Evolutionary conservation across 192 early-diverging fungal species (phyloP), one percentile per base, ranked within the genome.

Genomic region (Thoreauomyces humboldtii): DNA sequence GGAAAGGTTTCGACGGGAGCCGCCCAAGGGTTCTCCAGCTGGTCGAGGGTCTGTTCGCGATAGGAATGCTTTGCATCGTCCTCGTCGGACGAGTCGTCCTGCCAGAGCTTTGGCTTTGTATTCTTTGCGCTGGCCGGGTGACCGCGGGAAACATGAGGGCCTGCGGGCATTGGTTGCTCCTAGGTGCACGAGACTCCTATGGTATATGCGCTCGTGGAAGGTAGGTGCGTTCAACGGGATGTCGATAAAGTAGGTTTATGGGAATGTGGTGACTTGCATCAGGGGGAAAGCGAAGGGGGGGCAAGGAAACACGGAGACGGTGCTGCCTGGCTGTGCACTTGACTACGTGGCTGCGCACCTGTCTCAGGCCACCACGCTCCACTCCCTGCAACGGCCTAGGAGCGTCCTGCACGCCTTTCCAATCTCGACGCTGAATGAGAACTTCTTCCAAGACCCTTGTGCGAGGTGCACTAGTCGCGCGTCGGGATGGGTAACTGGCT

Each of bases 391-490:
- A 25, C 33, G 21, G 24, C 52, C 63, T 14, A 65, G 34, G 11
- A 65, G 3, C 21, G 63, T 57, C 12, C 53, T 22, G 34, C 63
- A 65, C 15, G 33, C 14, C 53, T 65, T 65, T 9, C 50, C 52
- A 25, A 48, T 15, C 19, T 65, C 63, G 12, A 57, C 50, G 17
- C 38, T 24, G 19, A 58, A 14, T 21, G 50, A 56, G 31, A 58
- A 59, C 14, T 55, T 35, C 35, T 65, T 65, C 63, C 63, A 65
- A 7, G 34, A 25, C 14, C 63, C 63, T 21, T 29, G 25, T 24
- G 63, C 63, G 17, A 59, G 25, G 31, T 65, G 63, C 36, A 65
- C 53, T 7, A 65, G 41, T 43, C 63, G 63, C 12, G 63, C 63
- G 32, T 65, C 63, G 11, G 50, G 63, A 31, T 65, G 53, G 0